Base-by-base conservation (phyloP, 129 eudicot genomes). In the Helichrysum umbraculigerum region DNA sequence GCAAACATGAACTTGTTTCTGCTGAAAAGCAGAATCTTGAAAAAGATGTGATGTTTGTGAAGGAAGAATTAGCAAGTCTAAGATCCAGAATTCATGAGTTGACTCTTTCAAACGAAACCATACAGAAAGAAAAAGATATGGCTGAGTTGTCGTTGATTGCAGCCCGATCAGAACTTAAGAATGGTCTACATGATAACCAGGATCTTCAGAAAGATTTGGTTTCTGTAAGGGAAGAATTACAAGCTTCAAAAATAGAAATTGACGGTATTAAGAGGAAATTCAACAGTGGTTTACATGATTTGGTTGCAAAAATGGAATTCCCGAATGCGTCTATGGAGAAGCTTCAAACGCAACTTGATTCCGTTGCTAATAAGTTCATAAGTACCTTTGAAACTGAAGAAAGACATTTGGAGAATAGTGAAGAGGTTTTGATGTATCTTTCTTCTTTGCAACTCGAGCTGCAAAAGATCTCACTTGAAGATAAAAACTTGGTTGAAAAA, bases 261-360 rank as follows among this genome's bases (percentile, higher is more conserved):
- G 52, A 66, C 60, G 85, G 52, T 20, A 39, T 81, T 84, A 90
- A 87, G 87, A 77, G 81, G 88, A 89, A 83, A 78, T 87, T 88
- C 74, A 81, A 80, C 71, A 73, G 76, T 11, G 86, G 81, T 54
- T 68, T 87, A 42, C 72, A 77, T 75, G 81, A 86, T 8, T 81
- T 86, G 81, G 83, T 56, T 77, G 70, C 80, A 22, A 82, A 87
- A 81, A 35, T 91, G 21, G 87, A 86, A 65, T 39, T 62, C 17
- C 89, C 89, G 11, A 79, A 81, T 66, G 70, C 82, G 29, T 87
- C 78, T 33, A 85, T 84, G 30, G 89, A 78, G 34, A 94, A 87
- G 75, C 88, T 94, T 86, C 96, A 83, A 56, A 32, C 64, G 73
- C 81, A 81, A 70, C 75, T 94, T 60, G 96, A 94, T 41, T 81